Evolutionary conservation across 768 basidiomycete genomes (phyloP).

Genomic region (Cytidiella melzeri): DNA sequence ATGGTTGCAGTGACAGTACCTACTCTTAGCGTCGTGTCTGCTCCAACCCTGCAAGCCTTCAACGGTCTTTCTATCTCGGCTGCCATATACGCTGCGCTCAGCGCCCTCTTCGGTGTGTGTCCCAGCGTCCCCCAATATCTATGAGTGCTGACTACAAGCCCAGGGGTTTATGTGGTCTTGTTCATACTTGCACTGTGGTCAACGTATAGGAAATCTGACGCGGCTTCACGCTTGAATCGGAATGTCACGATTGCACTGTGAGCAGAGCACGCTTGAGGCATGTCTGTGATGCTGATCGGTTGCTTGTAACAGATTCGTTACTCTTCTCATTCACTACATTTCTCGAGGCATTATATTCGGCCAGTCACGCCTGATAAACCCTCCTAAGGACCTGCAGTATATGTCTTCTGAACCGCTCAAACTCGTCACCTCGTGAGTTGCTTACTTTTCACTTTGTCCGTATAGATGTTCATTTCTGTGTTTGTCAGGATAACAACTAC

Average conservation of each 20-base stretch:
- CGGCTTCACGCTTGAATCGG: conserved; percentile 10
- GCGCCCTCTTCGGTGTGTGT: not conserved
- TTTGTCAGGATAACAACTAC: conserved; percentile 13
- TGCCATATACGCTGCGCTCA: not conserved
- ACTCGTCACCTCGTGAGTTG: not conserved
- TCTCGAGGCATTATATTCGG: conserved; percentile 16
- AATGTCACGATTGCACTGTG: conserved; percentile 18
- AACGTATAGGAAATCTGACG: conserved; percentile 5
- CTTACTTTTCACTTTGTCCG: not conserved
- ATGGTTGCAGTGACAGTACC: not conserved
- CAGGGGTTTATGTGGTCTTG: conserved; percentile 18
- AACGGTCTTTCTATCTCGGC: not conserved
- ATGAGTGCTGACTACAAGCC: not conserved
- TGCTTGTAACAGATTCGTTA: conserved; percentile 13
- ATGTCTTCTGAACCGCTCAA: not conserved
- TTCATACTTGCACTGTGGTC: conserved; percentile 19
- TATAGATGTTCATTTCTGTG: no score
- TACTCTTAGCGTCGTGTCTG: not conserved
- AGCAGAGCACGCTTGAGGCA: no score
- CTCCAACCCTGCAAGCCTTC: no score
- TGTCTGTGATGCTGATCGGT: no score
- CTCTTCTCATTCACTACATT: conserved; percentile 16
- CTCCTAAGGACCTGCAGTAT: conserved; percentile 8
- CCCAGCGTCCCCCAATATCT: not conserved
- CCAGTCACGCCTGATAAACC: conserved; percentile 9